Evolutionary conservation across 192 early-diverging fungal genomes (phyloP).

Genomic region (Mortierella antarctica): DNA sequence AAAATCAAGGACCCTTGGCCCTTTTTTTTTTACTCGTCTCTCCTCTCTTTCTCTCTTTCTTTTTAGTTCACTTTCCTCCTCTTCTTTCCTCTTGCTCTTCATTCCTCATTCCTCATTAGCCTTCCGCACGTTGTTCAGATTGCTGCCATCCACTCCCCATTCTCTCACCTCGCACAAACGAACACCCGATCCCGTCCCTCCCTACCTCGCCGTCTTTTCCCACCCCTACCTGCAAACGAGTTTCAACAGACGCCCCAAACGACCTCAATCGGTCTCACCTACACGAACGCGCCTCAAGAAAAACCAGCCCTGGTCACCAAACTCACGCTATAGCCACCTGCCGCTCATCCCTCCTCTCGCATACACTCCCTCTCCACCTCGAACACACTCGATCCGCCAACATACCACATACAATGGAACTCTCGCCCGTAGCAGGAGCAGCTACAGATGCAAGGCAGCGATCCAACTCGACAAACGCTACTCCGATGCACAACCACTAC

Average conservation of each 20-base stretch:
- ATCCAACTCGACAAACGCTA: background rate
- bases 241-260: too few relatives aligned
- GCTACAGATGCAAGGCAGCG: background rate
- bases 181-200: background rate
- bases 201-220: background rate
- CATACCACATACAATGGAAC: conserved; percentile 20
- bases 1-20: background rate
- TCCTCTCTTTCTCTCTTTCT: conserved; percentile 8
- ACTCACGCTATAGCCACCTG: background rate
- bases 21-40: background rate
- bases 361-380: background rate
- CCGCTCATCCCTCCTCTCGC: background rate
- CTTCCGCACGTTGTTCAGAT: background rate
- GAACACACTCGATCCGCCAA: background rate
- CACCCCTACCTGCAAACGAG: background rate
- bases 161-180: background rate
- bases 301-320: background rate
- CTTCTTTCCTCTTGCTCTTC: background rate
- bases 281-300: too few relatives aligned
- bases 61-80: background rate
- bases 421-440: conserved; percentile 11
- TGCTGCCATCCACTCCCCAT: conserved; percentile 1
- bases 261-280: too few relatives aligned
- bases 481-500: conserved; percentile 18
- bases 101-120: background rate